A percentile compares a stretch with the other conserved stretches of the same genome.
Evolutionary conservation across 176 grass and related monocot species (phyloP).

Genomic region (Cenchrus americanus): DNA sequence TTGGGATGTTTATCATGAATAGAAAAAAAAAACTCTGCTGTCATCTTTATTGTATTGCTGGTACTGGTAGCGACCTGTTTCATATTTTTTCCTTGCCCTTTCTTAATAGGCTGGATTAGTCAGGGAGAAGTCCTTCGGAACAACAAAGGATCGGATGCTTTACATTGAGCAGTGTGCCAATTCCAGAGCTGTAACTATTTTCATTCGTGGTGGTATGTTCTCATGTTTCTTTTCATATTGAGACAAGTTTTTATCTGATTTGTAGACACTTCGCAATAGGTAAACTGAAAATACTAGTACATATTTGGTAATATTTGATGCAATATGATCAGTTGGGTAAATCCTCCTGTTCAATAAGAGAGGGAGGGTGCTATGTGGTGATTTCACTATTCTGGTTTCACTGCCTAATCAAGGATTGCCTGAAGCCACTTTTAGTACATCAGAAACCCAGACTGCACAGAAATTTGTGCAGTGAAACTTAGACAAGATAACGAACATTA

Average conservation of each 20-base stretch:
- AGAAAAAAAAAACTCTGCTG: not conserved
- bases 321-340: not conserved
- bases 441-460: not conserved
- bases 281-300: not conserved
- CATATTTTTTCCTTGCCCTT: slow-evolving; percentile 9
- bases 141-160: slow-evolving; percentile 86
- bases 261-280: not conserved
- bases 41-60: not conserved
- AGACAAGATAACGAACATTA: not conserved
- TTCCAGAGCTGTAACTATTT: slow-evolving; percentile 88
- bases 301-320: not conserved
- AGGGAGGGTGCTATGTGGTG: not conserved
- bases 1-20: not conserved
- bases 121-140: slow-evolving; percentile 85
- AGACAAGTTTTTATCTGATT: not conserved
- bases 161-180: slow-evolving; percentile 91
- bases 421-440: not conserved
- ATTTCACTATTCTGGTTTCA: slow-evolving; percentile 21
- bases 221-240: slow-evolving; percentile 14
- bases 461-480: not conserved
- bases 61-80: not conserved
- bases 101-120: slow-evolving; percentile 83
- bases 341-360: not conserved
- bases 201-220: slow-evolving; percentile 81
- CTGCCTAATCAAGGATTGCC: not conserved